Conservation (phyloP, 2,329 filamentous ascomycete genomes). For the Colletotrichum australisinense region DNA sequence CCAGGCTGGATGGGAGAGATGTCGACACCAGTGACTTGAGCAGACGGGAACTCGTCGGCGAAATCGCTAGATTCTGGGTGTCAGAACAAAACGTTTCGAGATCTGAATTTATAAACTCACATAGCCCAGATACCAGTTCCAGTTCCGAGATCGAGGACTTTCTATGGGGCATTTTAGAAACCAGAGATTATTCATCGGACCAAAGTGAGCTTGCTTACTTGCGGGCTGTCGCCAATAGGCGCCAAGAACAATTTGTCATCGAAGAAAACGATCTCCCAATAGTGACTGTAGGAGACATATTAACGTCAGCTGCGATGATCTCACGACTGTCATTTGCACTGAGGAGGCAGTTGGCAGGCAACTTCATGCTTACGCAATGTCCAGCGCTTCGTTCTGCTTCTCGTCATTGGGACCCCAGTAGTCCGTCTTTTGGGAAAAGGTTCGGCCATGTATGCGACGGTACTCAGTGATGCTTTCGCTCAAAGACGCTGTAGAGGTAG, state of each 20-base stretch:
- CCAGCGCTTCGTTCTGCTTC: conserved; percentile 37
- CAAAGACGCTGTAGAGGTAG: conserved; percentile 43
- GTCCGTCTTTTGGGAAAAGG: conserved; percentile 41
- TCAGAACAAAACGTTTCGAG: background rate
- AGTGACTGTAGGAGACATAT: background rate
- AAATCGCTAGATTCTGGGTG: conserved; percentile 55
- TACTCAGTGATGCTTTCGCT: conserved; percentile 47
- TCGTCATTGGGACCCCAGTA: conserved; percentile 41
- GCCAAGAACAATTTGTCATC: background rate
- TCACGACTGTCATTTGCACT: background rate
- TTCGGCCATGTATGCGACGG: conserved; percentile 46
- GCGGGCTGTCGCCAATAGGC: background rate
- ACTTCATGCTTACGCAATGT: background rate
- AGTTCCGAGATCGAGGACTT: background rate
- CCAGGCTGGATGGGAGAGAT: conserved; percentile 67
- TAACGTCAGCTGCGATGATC: background rate
- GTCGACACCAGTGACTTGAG: conserved; percentile 61
- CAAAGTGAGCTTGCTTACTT: background rate
- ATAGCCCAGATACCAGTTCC: conserved; percentile 26
- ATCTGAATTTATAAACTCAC: background rate
- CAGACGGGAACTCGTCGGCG: conserved; percentile 55
- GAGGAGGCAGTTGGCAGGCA: background rate
- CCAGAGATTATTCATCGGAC: background rate
- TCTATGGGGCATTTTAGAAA: background rate
- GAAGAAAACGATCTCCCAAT: background rate